Evolutionary conservation across 345 rosid genomes (phyloP), one percentile per base, ranked within the genome.

Genomic region (Euclidium syriacum): DNA sequence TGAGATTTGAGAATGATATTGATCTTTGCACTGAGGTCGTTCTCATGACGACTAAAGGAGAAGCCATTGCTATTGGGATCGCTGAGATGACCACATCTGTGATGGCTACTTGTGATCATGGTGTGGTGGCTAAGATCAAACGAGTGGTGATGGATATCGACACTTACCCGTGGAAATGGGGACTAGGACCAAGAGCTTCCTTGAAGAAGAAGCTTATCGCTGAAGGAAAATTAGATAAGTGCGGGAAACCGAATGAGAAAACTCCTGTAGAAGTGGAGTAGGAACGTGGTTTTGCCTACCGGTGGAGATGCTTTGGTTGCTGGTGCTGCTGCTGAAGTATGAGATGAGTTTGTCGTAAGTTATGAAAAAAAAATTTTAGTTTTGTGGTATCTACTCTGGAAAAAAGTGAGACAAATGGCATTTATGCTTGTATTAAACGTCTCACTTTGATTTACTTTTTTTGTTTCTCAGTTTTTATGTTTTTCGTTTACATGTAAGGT

Each of bases 71-170:
- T 6, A 42, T 92, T 67, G 96, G 98, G 10, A 82, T 92, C 32
- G 98, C 98, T 0, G 98, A 89, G 80, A 92, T 92, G 98, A 92
- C 98, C 0, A 92, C 98, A 6, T 91, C 96, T 0, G 91, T 86
- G 26, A 92, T 92, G 80, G 96, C 96, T 7, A 86, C 95, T 1
- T 87, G 96, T 71, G 98, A 92, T 74, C 96, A 92, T 24, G 98
- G 98, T 15, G 84, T 89, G 58, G 98, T 92, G 50, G 96, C 98
- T 0, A 89, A 83, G 87, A 92, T 92, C 68, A 92, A 92, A 78
- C 81, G 98, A 52, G 98, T 92, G 7, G 98, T 92, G 57, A 91
- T 91, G 98, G 98, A 91, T 59, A 78, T 96, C 71, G 98, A 91
- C 59, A 91, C 95, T 15, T 91, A 91, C 67, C 98, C 98, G 0